Conservation (phyloP, 2,329 filamentous ascomycete genomes). For the Trichoderma arundinaceum region DNA sequence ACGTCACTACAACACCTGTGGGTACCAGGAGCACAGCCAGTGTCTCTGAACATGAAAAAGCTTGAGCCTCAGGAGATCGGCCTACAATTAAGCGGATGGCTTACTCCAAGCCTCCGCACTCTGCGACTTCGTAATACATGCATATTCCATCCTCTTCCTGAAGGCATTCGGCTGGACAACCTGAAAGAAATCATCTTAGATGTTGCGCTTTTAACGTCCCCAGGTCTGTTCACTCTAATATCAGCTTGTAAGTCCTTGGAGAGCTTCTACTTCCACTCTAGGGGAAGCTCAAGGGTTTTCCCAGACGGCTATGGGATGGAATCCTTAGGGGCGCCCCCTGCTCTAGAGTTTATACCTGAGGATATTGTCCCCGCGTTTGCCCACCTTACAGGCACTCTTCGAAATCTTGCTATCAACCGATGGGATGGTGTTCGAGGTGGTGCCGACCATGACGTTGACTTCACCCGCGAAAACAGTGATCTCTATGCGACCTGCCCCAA, state of each 20-base stretch:
- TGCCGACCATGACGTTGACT: not conserved
- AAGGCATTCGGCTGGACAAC: not conserved
- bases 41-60: not conserved
- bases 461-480: not conserved
- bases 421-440: conserved; percentile 15
- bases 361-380: conserved; percentile 25
- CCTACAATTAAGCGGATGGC: not conserved
- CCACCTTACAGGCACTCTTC: conserved; percentile 12
- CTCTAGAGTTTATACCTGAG: conserved; percentile 9
- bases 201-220: not conserved
- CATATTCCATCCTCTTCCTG: not conserved
- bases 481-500: conserved; percentile 17
- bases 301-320: not conserved
- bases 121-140: conserved; percentile 6
- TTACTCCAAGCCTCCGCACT: conserved; percentile 17
- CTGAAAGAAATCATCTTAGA: conserved; percentile 19
- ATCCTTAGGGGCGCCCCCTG: not conserved
- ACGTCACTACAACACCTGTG: conserved; percentile 7
- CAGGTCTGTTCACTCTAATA: not conserved
- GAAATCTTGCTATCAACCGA: conserved; percentile 19
- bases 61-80: not conserved
- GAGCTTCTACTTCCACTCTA: conserved; percentile 11
- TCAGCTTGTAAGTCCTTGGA: conserved; percentile 6
- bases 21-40: conserved; percentile 5
- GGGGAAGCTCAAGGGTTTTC: conserved; percentile 6